phyloP scores from a whole-genome alignment of 768 basidiomycete genomes.

The Boletus patriciae region DNA sequence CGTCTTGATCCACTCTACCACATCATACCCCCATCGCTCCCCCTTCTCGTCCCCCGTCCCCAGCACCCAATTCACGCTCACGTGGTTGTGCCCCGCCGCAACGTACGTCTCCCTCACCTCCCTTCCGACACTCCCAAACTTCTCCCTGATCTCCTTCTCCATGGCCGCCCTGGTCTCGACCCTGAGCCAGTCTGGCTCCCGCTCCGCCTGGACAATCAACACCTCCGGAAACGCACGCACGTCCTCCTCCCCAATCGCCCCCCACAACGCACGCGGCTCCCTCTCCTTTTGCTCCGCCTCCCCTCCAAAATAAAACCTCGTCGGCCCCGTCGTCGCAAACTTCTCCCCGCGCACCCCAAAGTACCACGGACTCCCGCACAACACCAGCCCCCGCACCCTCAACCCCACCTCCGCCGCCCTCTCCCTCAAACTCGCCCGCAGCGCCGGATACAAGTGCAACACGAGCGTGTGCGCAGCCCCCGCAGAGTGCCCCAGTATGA shows the following conservation, averaged over 20 bases:
- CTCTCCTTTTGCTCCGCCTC: constrained; percentile 41
- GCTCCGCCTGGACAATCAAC: constrained; percentile 50
- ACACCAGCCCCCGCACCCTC: constrained; percentile 43
- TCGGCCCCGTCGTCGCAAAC: constrained; percentile 25
- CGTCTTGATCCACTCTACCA: constrained; percentile 36
- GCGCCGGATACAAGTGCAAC: constrained; percentile 36
- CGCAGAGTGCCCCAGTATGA: constrained; percentile 62
- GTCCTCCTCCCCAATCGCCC: constrained; percentile 34
- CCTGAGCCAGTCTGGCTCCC: constrained; percentile 50
- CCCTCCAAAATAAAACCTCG: constrained; percentile 38
- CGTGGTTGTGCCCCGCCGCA: constrained; percentile 59
- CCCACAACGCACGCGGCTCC: constrained; percentile 44
- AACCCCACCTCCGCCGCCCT: constrained; percentile 18
- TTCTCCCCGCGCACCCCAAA: constrained; percentile 30
- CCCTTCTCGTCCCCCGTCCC: constrained; percentile 55
- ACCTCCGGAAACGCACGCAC: constrained; percentile 46
- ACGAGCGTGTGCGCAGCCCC: constrained; percentile 54
- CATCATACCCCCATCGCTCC: constrained; percentile 60
- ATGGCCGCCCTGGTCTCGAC: constrained; percentile 39
- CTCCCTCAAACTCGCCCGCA: constrained; percentile 36
- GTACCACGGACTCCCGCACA: constrained; percentile 48
- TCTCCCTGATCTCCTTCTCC: constrained; percentile 38
- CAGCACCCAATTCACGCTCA: constrained; percentile 53
- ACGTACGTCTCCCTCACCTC: constrained; percentile 34
- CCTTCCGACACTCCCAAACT: constrained; percentile 28